Conservation (phyloP, 1,139 yeast species). For the Magnusiomyces ingens region DNA sequence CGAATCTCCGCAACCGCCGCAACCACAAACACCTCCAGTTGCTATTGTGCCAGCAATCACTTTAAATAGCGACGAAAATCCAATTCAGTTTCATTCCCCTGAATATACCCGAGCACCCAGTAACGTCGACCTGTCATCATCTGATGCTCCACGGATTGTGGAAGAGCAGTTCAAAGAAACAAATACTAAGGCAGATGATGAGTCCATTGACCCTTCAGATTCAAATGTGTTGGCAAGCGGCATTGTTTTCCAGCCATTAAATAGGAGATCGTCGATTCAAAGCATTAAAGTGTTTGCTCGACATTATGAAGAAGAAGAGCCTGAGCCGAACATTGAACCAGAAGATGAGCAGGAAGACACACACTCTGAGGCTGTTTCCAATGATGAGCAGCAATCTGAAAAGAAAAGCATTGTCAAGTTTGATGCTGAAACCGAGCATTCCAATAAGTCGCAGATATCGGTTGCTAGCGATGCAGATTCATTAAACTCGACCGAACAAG, state of each 20-base stretch:
- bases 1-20: neutral
- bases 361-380: no score
- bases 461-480: no score
- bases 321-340: constrained; percentile 4
- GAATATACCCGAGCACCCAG: no score
- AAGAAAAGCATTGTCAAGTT: neutral
- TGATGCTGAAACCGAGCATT: neutral
- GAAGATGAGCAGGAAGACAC: neutral
- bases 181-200: neutral
- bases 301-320: constrained; percentile 1
- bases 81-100: constrained; percentile 1
- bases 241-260: constrained; percentile 2
- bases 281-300: constrained; percentile 13
- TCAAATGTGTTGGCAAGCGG: constrained; percentile 5
- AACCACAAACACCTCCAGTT: constrained; percentile 1
- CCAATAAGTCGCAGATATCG: neutral
- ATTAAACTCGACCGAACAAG: no score
- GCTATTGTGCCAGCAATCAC: constrained; percentile 8
- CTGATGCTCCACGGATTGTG: no score
- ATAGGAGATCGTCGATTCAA: constrained; percentile 13
- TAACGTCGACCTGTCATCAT: no score
- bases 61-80: constrained; percentile 4
- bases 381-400: neutral
- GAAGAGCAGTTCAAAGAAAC: neutral
- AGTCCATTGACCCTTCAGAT: neutral